Evolutionary conservation across 2,329 filamentous ascomycete species (phyloP).

Genomic region (Helotiales sp.): DNA sequence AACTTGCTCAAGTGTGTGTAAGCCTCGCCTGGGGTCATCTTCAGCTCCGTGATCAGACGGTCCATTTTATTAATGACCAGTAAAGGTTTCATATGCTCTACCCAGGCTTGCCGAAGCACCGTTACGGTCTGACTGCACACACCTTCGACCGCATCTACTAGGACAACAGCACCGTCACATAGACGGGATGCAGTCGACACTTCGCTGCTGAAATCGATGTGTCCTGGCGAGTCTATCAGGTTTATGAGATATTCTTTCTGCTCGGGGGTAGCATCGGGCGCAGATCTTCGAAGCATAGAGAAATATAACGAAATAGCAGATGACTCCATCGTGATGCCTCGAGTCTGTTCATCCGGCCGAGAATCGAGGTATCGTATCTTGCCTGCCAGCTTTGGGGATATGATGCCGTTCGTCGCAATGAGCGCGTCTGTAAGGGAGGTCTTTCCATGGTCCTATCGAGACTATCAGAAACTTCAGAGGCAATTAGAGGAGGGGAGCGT

Average conservation of each 20-base stretch:
- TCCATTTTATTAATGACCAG: constrained; percentile 99
- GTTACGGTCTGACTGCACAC: constrained; percentile 99
- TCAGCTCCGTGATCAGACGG: constrained; percentile 86
- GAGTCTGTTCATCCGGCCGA: constrained; percentile 88
- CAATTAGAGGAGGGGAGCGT: neutral
- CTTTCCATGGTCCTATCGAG: constrained; percentile 85
- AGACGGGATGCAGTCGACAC: constrained; percentile 93
- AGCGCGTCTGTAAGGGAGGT: constrained; percentile 95
- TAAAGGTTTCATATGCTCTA: constrained; percentile 90
- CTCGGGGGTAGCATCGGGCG: constrained; percentile 66
- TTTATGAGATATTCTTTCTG: constrained; percentile 94
- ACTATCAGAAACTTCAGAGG: constrained; percentile 8
- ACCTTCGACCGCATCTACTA: constrained; percentile 96
- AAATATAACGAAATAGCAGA: constrained; percentile 97
- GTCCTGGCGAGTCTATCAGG: constrained; percentile 94
- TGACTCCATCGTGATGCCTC: constrained; percentile 99
- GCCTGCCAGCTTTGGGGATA: constrained; percentile 93
- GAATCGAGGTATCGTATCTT: constrained; percentile 99
- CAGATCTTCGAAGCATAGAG: constrained; percentile 77
- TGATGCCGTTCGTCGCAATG: constrained; percentile 98
- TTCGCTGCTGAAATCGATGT: constrained; percentile 98
- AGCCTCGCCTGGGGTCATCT: constrained; percentile 88
- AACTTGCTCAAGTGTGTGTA: constrained; percentile 87
- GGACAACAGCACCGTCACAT: constrained; percentile 89
- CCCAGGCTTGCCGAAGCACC: constrained; percentile 91